Evolutionary conservation across 805 yeast genomes (phyloP).

Genomic region (Wickerhamiella parazyma): DNA sequence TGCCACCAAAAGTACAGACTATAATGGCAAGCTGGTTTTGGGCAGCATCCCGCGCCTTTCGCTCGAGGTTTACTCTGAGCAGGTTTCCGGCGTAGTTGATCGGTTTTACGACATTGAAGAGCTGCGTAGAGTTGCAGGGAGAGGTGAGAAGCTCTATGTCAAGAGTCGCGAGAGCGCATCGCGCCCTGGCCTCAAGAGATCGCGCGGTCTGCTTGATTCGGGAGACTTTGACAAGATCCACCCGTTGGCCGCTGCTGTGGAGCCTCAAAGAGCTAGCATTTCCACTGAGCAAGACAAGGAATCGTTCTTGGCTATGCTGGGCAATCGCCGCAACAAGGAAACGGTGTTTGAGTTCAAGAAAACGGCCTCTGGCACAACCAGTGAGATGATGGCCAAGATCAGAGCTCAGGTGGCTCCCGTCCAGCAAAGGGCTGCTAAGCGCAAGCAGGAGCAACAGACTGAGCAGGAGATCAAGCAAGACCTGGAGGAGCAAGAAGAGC

Average conservation of each 20-base stretch:
- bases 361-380: slow-evolving; percentile 36
- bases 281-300: slow-evolving; percentile 65
- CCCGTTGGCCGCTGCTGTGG: slow-evolving; percentile 36
- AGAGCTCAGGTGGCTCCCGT: slow-evolving; percentile 80
- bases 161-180: slow-evolving; percentile 83
- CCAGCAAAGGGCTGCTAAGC: slow-evolving; percentile 63
- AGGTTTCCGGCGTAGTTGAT: slow-evolving; percentile 45
- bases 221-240: slow-evolving; percentile 79
- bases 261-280: slow-evolving; percentile 1
- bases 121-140: slow-evolving; percentile 54
- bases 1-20: slow-evolving; percentile 39
- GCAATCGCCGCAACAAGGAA: slow-evolving; percentile 60
- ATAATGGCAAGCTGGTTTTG: slow-evolving; percentile 61
- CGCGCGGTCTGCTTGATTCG: slow-evolving; percentile 51
- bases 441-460: slow-evolving; percentile 44
- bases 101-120: slow-evolving; percentile 56
- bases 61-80: slow-evolving; percentile 60
- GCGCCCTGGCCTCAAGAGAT: slow-evolving; percentile 66
- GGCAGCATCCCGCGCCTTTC: slow-evolving; percentile 69
- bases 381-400: slow-evolving; percentile 73
- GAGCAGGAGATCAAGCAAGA: slow-evolving; percentile 44
- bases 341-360: slow-evolving; percentile 87
- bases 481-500: slow-evolving; percentile 17
- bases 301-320: slow-evolving; percentile 61
- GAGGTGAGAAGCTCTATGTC: slow-evolving; percentile 79